phyloP scores from a whole-genome alignment of 164 flowering plant genomes.

The Cinnamomum chago region DNA sequence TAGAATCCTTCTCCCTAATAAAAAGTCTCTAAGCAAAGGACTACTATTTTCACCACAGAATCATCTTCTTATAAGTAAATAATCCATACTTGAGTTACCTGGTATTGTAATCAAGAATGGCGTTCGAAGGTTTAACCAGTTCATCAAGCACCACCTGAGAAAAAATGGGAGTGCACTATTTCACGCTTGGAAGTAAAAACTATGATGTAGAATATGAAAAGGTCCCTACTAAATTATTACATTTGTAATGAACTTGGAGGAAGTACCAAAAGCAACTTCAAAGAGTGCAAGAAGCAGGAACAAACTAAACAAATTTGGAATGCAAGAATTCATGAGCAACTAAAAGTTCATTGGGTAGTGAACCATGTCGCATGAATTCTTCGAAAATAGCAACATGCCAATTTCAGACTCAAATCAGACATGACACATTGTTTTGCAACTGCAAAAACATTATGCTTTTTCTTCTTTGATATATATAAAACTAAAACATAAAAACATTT shows the following conservation, averaged over 20 bases:
- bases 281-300: background rate
- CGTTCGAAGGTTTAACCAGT: conserved; percentile 84
- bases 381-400: too few relatives aligned
- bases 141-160: conserved; percentile 82
- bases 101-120: conserved; percentile 83
- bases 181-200: background rate
- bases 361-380: too few relatives aligned
- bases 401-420: too few relatives aligned
- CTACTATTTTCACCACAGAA: background rate
- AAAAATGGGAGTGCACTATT: background rate
- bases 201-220: background rate
- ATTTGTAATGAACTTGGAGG: background rate
- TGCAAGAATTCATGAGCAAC: background rate
- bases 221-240: background rate
- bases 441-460: too few relatives aligned
- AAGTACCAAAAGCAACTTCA: background rate
- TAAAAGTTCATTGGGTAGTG: too few relatives aligned
- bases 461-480: too few relatives aligned
- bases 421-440: too few relatives aligned
- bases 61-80: background rate
- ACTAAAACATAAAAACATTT: too few relatives aligned
- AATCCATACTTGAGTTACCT: conserved; percentile 40
- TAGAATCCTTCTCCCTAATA: too few relatives aligned
- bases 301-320: background rate
- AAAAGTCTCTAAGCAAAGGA: too few relatives aligned